phyloP scores from a whole-genome alignment of 257 asterid genomes.

The Thymus quinquecostatus region DNA sequence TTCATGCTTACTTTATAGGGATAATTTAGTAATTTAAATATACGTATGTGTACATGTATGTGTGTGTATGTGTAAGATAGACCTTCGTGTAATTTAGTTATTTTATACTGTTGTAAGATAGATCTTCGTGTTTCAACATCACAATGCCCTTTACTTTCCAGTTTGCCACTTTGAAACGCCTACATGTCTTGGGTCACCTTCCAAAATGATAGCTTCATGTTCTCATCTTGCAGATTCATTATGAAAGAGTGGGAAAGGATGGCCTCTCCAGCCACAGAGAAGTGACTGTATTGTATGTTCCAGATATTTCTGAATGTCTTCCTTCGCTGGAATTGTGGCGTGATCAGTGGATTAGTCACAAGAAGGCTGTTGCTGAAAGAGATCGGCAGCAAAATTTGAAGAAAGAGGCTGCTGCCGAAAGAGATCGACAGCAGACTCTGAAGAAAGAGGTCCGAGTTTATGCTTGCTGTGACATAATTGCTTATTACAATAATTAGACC shows the following conservation, averaged over 20 bases:
- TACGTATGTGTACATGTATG: too few species aligned
- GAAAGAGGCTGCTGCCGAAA: slow-evolving; percentile 77
- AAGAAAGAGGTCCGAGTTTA: slow-evolving; percentile 63
- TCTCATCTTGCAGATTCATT: slow-evolving; percentile 72
- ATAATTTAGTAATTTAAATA: too few species aligned
- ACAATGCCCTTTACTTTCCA: slow-evolving; percentile 9
- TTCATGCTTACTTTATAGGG: too few species aligned
- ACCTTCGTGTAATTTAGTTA: too few species aligned
- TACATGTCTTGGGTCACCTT: slow-evolving; percentile 19
- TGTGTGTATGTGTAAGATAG: too few species aligned
- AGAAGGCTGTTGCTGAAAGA: slow-evolving; percentile 67
- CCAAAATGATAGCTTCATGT: slow-evolving; percentile 16
- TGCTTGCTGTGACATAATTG: slow-evolving; percentile 1
- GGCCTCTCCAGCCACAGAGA: slow-evolving; percentile 90
- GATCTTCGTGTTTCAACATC: not conserved
- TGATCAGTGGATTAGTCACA: slow-evolving; percentile 81
- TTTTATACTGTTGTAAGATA: too few species aligned
- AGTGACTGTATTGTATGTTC: slow-evolving; percentile 84
- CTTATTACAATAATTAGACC: not conserved
- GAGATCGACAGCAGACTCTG: slow-evolving; percentile 53
- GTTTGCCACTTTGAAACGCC: slow-evolving; percentile 7
- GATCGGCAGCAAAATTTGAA: slow-evolving; percentile 50
- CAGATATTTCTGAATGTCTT: slow-evolving; percentile 84
- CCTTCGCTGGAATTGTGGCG: slow-evolving; percentile 89
- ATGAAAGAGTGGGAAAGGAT: slow-evolving; percentile 85